A percentile compares a stretch with the other conserved stretches of the same genome.
phyloP scores from a whole-genome alignment of 768 basidiomycete species.

The Leccinum aurantiacum region DNA sequence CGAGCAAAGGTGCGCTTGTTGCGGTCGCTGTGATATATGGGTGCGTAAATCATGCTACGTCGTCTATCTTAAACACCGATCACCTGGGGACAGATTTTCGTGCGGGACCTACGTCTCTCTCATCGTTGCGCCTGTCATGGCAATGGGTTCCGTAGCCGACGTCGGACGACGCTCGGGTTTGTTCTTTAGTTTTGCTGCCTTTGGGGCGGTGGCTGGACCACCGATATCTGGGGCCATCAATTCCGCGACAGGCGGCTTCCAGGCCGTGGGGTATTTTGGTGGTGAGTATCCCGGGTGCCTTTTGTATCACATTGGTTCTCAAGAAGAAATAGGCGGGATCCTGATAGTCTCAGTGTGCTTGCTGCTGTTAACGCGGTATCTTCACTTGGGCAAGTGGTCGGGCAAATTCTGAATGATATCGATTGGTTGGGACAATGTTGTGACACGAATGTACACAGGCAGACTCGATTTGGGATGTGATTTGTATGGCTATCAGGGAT shows the following conservation, averaged over 20 bases:
- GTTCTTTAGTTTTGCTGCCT: slow-evolving; percentile 56
- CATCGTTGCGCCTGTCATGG: slow-evolving; percentile 54
- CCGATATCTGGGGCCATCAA: slow-evolving; percentile 75
- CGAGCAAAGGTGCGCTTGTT: slow-evolving; percentile 44
- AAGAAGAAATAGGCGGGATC: slow-evolving; percentile 30
- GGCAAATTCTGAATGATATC: slow-evolving; percentile 40
- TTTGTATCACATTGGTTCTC: neutral
- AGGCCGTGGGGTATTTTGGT: slow-evolving; percentile 41
- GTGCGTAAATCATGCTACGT: slow-evolving; percentile 33
- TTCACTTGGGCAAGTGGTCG: slow-evolving; percentile 39
- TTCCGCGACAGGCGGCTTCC: slow-evolving; percentile 48
- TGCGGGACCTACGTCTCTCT: slow-evolving; percentile 65
- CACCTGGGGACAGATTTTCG: slow-evolving; percentile 42
- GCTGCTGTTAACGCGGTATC: slow-evolving; percentile 40
- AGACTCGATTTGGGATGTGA: neutral
- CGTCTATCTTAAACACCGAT: neutral
- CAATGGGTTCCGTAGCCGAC: slow-evolving; percentile 59
- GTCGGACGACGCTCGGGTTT: slow-evolving; percentile 67
- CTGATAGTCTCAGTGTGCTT: slow-evolving; percentile 44
- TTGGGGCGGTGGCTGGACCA: slow-evolving; percentile 69
- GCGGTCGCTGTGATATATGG: slow-evolving; percentile 64
- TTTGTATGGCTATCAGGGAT: neutral
- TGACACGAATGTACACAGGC: neutral
- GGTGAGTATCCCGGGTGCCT: slow-evolving; percentile 17
- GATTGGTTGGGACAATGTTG: neutral